Percentiles rank a stretch among this genome's conserved stretches.
Evolutionary conservation across 1,139 yeast species (phyloP).

Genomic region (Maudiozyma humilis): DNA sequence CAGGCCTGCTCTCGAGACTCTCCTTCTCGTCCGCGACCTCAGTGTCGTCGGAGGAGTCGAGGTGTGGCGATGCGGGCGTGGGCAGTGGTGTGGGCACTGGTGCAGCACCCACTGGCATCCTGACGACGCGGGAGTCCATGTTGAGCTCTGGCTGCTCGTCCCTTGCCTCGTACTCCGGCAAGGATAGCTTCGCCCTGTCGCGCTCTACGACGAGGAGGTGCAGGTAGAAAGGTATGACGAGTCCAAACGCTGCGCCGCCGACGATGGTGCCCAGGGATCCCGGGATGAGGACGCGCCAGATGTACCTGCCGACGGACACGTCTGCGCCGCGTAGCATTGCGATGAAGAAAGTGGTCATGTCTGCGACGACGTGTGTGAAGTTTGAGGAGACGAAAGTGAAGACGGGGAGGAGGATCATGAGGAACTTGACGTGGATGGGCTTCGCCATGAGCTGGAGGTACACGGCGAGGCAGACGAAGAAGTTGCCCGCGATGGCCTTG

Average conservation of each 20-base stretch:
- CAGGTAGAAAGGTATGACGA: slow-evolving; percentile 57
- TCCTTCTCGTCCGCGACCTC: neutral
- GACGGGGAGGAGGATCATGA: slow-evolving; percentile 58
- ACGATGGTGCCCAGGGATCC: slow-evolving; percentile 62
- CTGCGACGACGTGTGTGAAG: slow-evolving; percentile 74
- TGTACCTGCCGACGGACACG: slow-evolving; percentile 51
- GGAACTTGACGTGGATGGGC: slow-evolving; percentile 68
- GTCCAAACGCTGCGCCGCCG: slow-evolving; percentile 60
- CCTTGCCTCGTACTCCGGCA: slow-evolving; percentile 59
- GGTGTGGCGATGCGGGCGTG: too few species aligned
- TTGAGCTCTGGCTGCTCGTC: slow-evolving; percentile 76
- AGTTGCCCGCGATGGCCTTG: slow-evolving; percentile 67
- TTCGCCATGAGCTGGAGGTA: slow-evolving; percentile 70
- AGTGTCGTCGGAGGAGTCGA: neutral
- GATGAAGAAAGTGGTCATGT: slow-evolving; percentile 58
- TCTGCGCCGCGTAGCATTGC: slow-evolving; percentile 62
- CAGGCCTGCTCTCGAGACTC: neutral
- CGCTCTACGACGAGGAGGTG: slow-evolving; percentile 63
- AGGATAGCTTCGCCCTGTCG: slow-evolving; percentile 49
- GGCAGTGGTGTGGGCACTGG: slow-evolving; percentile 7
- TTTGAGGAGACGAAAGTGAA: slow-evolving; percentile 70
- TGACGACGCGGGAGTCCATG: slow-evolving; percentile 67
- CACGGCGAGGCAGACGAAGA: slow-evolving; percentile 64
- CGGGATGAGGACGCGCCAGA: slow-evolving; percentile 65
- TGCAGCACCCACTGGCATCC: slow-evolving; percentile 32